Percentiles rank a stretch among this genome's conserved stretches.
Conservation (phyloP, 2,329 filamentous ascomycete genomes). For the Exophiala dermatitidis region DNA sequence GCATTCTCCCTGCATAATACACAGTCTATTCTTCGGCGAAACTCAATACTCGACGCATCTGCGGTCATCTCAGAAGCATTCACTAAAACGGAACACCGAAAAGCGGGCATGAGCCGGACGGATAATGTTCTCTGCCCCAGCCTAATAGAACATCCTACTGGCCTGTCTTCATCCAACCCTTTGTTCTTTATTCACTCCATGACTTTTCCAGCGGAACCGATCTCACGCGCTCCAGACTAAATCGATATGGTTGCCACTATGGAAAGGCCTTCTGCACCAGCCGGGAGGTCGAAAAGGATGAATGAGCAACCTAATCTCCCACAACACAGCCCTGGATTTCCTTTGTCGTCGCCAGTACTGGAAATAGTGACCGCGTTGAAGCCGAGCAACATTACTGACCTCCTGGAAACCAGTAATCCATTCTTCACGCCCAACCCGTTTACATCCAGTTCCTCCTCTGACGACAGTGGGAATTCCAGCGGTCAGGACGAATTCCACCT, state of each 20-base stretch:
- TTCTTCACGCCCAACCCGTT: slow-evolving; percentile 13
- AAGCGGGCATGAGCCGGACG: too few species aligned
- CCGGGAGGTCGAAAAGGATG: not conserved
- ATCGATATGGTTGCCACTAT: slow-evolving; percentile 12
- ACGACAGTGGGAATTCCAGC: slow-evolving; percentile 20
- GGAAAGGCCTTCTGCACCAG: not conserved
- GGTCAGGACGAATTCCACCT: slow-evolving; percentile 26
- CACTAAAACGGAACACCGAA: too few species aligned
- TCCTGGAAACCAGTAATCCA: slow-evolving; percentile 1
- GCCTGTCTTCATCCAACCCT: not conserved
- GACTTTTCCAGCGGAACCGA: not conserved
- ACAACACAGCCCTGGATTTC: slow-evolving; percentile 1
- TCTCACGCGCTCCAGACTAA: not conserved
- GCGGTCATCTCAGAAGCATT: too few species aligned
- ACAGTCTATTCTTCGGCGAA: too few species aligned
- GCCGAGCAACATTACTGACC: slow-evolving; percentile 6
- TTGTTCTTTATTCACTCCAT: not conserved
- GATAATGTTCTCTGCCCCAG: too few species aligned
- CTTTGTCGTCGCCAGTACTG: slow-evolving; percentile 9
- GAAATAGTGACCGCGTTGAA: slow-evolving; percentile 11
- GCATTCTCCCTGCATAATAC: too few species aligned
- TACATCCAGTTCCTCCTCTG: slow-evolving; percentile 14
- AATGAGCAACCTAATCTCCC: not conserved
- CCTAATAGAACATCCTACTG: too few species aligned
- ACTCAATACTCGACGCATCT: too few species aligned